Percentiles rank a stretch among this genome's conserved stretches.
Conservation (phyloP, 2,329 filamentous ascomycete species). For the Epichloe amarillans region DNA sequence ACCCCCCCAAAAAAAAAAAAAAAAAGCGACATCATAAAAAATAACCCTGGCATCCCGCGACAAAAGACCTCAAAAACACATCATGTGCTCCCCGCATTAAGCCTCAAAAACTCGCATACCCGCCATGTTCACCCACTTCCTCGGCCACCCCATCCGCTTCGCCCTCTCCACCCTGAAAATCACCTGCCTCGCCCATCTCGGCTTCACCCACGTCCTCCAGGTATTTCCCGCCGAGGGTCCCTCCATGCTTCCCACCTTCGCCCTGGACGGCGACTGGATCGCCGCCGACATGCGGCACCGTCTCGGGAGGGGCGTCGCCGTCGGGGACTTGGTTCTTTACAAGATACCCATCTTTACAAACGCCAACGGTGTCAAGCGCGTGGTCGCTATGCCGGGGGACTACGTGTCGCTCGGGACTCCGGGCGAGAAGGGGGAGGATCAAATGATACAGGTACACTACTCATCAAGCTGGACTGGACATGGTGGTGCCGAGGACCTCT, state of each 20-base stretch:
- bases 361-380: constrained; percentile 60
- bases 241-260: constrained; percentile 82
- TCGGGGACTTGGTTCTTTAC: constrained; percentile 80
- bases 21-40: not conserved
- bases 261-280: constrained; percentile 52
- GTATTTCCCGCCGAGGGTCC: constrained; percentile 52
- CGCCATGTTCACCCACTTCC: constrained; percentile 16
- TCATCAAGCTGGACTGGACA: too few species aligned
- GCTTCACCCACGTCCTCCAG: constrained; percentile 47
- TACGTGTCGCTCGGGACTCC: constrained; percentile 57
- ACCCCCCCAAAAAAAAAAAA: too few species aligned
- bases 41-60: not conserved
- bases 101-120: not conserved
- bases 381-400: constrained; percentile 63
- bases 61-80: not conserved
- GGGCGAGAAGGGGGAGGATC: constrained; percentile 28
- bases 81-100: not conserved
- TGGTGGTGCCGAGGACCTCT: too few species aligned
- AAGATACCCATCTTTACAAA: constrained; percentile 55
- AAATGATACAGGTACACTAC: constrained; percentile 50
- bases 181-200: constrained; percentile 29
- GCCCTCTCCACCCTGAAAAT: constrained; percentile 21
- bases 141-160: constrained; percentile 27
- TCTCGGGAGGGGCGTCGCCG: constrained; percentile 47
- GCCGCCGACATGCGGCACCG: constrained; percentile 55